Base-by-base conservation (phyloP, 2,329 filamentous ascomycete species). In the Trichophaea hybrida region DNA sequence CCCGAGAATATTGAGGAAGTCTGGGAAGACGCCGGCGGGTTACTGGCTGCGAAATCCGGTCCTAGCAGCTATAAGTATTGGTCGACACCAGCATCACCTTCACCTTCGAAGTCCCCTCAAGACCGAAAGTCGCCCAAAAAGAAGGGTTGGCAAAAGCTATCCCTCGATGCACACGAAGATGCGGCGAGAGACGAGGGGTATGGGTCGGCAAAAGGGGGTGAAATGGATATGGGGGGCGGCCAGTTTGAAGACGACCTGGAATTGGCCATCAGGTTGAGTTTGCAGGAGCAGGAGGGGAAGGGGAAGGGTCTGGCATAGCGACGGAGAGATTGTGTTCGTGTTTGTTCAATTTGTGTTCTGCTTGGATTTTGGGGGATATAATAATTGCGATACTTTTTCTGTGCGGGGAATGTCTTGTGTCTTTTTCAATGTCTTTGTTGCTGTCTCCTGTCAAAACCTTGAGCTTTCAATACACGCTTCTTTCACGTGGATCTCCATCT, bases 201-300 rank as follows among this genome's bases (percentile, higher is more conserved):
- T n/a, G 6, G 38, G 61, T 54, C 44, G 43, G 60, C 24, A 54
- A 56, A 35, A 60, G 54, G 5, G 31, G 57, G 38, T n/a, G 37
- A 31, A 6, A 40, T 31, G 57, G 32, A 10, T 7, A 32, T 24
- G 38, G 46, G 71, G 8, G 67, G 74, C 3, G 69, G 71, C 12
- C 69, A 70, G 57, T 66, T 71, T 10, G 79, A 82, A 50, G 78
- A 79, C 55, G 82, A 84, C 65, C 65, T 84, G 51, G 79, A 81
- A 57, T 72, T 82, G 38, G 82, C 82, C 1, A 69, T 84, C 53
- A 75, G 76, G 61, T 71, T 84, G 24, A 85, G 82, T 65, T 72
- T 83, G 64, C 76, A 78, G 46, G 79, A 83, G 62, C 56, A 51
- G 33, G 50, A 6, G 40, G 55, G 44, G 10, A 64, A 61, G 43